Percentiles rank a stretch among this genome's conserved stretches.
Evolutionary conservation across 2,329 filamentous ascomycete species (phyloP).

Genomic region (Clarireedia monteithiana): DNA sequence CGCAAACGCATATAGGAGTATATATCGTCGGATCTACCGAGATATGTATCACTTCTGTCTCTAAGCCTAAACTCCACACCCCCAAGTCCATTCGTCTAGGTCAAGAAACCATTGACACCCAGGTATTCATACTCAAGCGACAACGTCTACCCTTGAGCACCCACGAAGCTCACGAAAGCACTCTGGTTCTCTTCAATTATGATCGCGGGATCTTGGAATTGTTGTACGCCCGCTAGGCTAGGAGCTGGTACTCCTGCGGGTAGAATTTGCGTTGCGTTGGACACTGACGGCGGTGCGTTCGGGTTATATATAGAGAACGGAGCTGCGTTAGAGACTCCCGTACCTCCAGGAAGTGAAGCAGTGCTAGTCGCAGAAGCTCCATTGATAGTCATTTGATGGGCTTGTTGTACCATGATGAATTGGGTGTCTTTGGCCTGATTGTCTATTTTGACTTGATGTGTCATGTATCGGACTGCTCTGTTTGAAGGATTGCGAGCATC

Average conservation of each 20-base stretch:
- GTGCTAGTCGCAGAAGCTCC: not conserved
- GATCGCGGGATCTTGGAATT: slow-evolving; percentile 16
- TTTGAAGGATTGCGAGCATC: slow-evolving; percentile 19
- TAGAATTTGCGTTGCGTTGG: slow-evolving; percentile 14
- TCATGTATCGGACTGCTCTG: slow-evolving; percentile 21
- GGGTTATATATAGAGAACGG: slow-evolving; percentile 9
- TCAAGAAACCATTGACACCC: not conserved
- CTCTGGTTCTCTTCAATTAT: slow-evolving; percentile 21
- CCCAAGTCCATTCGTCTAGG: not conserved
- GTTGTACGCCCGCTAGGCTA: slow-evolving; percentile 12
- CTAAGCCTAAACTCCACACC: too few relatives aligned
- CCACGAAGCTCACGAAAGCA: slow-evolving; percentile 14
- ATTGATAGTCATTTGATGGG: slow-evolving; percentile 10
- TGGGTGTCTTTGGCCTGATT: slow-evolving; percentile 9
- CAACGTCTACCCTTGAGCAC: not conserved
- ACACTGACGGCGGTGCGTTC: slow-evolving; percentile 4
- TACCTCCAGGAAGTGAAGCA: slow-evolving; percentile 1
- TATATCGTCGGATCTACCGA: not conserved
- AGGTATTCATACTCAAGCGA: not conserved
- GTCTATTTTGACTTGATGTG: slow-evolving; percentile 23
- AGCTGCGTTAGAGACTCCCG: not conserved
- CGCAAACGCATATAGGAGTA: not conserved
- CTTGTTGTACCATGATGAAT: slow-evolving; percentile 17
- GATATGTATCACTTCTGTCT: not conserved
- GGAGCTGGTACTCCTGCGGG: slow-evolving; percentile 14